Conservation (phyloP, 2,329 filamentous ascomycete species). For the Penicillium olsonii region DNA sequence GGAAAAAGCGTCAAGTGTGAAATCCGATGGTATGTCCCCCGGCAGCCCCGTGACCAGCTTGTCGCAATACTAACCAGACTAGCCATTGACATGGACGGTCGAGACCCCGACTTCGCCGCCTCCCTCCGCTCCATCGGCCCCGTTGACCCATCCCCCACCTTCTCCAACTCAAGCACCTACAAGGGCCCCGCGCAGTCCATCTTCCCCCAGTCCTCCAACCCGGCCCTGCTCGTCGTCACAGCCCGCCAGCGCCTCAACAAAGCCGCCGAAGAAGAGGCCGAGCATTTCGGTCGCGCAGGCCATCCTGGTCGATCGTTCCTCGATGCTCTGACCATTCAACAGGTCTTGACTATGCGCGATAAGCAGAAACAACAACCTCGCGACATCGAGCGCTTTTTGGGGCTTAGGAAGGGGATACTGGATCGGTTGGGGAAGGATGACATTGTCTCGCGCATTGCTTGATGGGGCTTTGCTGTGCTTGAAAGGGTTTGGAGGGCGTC, state of each 20-base stretch:
- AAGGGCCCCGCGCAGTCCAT: slow-evolving; percentile 36
- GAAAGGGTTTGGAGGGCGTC: background rate
- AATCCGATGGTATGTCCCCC: slow-evolving; percentile 35
- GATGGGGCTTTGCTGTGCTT: slow-evolving; percentile 2
- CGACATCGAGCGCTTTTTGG: slow-evolving; percentile 49
- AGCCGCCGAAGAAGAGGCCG: slow-evolving; percentile 57
- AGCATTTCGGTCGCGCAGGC: slow-evolving; percentile 46
- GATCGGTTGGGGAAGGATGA: slow-evolving; percentile 39
- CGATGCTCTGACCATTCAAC: slow-evolving; percentile 53
- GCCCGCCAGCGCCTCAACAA: slow-evolving; percentile 54
- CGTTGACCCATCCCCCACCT: slow-evolving; percentile 59
- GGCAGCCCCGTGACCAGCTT: background rate
- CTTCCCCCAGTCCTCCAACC: slow-evolving; percentile 49
- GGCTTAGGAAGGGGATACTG: slow-evolving; percentile 48
- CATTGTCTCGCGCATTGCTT: slow-evolving; percentile 30
- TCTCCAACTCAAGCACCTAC: slow-evolving; percentile 58
- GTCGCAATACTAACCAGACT: slow-evolving; percentile 4
- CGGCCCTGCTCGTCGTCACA: slow-evolving; percentile 56
- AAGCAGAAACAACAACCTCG: slow-evolving; percentile 34
- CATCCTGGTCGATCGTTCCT: slow-evolving; percentile 48
- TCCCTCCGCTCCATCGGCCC: slow-evolving; percentile 70
- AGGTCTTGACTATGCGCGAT: slow-evolving; percentile 52
- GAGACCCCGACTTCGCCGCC: slow-evolving; percentile 69
- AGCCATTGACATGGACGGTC: slow-evolving; percentile 63
- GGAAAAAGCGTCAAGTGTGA: slow-evolving; percentile 34